Percentiles rank a stretch among this genome's conserved stretches.
phyloP scores from a whole-genome alignment of 169 alveolate genomes.

The Pseudocohnilembus persalinus region DNA sequence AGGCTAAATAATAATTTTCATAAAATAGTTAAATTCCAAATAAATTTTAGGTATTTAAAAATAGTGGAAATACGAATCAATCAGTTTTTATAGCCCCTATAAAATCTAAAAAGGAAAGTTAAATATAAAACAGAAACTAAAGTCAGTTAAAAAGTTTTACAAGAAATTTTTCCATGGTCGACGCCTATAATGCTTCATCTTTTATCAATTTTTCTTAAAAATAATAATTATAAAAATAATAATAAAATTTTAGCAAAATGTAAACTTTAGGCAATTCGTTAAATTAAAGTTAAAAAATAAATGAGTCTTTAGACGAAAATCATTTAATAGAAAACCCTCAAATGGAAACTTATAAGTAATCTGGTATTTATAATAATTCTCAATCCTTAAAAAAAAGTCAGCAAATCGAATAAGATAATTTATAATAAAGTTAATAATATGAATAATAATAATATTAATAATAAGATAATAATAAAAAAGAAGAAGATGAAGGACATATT shows the following conservation, averaged over 20 bases:
- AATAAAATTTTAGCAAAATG: neutral
- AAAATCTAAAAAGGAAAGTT: neutral
- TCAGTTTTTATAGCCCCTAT: neutral
- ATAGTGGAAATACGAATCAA: too few relatives aligned
- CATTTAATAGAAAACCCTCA: neutral
- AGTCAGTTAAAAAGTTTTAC: too few relatives aligned
- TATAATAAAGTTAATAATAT: too few relatives aligned
- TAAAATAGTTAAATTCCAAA: too few relatives aligned
- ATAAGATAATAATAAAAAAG: too few relatives aligned
- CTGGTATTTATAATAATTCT: neutral
- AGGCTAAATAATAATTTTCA: too few relatives aligned
- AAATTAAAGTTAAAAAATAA: too few relatives aligned
- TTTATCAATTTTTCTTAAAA: too few relatives aligned
- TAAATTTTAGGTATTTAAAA: too few relatives aligned
- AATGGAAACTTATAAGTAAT: neutral
- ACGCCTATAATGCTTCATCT: too few relatives aligned
- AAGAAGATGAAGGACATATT: neutral
- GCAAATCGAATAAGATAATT: neutral
- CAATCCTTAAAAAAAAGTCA: neutral
- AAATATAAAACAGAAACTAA: neutral
- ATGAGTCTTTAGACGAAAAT: neutral
- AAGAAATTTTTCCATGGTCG: too few relatives aligned
- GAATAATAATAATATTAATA: neutral
- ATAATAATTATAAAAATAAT: too few relatives aligned
- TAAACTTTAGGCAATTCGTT: neutral